These are phyloP conservation scores for Colletotrichum trifolii DNA, from an alignment of 2,329 filamentous ascomycete genomes.

Conservation along the genomic window DNA sequence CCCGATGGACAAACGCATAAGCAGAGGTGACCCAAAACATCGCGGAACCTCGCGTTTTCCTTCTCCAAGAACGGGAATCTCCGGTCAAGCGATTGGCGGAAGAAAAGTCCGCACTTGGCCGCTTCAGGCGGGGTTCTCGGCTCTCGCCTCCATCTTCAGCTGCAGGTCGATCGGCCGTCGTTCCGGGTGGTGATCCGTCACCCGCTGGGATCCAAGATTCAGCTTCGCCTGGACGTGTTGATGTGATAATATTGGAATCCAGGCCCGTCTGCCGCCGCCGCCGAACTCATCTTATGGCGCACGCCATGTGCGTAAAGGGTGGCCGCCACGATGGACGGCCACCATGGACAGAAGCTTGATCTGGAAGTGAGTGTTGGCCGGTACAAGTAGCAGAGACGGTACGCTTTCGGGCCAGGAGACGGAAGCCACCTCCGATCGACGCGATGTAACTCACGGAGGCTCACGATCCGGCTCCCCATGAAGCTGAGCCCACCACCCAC, in stretches of 20 bases:
- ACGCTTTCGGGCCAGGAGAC: slow-evolving; percentile 3
- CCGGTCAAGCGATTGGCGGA: slow-evolving; percentile 27
- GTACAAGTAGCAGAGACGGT: not conserved
- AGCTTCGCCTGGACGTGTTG: no score
- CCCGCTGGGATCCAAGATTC: not conserved
- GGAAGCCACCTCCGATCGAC: slow-evolving; percentile 7
- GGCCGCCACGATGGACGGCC: not conserved
- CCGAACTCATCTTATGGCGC: not conserved
- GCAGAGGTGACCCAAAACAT: not conserved
- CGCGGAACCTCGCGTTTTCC: slow-evolving; percentile 6
- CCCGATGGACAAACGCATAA: not conserved
- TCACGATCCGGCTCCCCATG: slow-evolving; percentile 14
- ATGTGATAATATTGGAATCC: not conserved
- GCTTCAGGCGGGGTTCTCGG: not conserved
- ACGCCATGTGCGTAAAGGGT: slow-evolving; percentile 3
- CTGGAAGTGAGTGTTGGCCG: not conserved
- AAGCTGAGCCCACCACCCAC: not conserved
- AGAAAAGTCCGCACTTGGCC: slow-evolving; percentile 4
- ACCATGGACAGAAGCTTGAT: not conserved
- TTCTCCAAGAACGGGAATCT: slow-evolving; percentile 14
- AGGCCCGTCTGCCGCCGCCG: slow-evolving; percentile 11
- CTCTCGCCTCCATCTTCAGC: not conserved
- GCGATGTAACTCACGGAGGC: slow-evolving; percentile 23
- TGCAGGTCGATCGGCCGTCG: not conserved
- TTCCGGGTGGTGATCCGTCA: not conserved